These are phyloP conservation scores for Periglandula ipomoeae DNA, from an alignment of 2,329 filamentous ascomycete genomes.

Conservation along the genomic window DNA sequence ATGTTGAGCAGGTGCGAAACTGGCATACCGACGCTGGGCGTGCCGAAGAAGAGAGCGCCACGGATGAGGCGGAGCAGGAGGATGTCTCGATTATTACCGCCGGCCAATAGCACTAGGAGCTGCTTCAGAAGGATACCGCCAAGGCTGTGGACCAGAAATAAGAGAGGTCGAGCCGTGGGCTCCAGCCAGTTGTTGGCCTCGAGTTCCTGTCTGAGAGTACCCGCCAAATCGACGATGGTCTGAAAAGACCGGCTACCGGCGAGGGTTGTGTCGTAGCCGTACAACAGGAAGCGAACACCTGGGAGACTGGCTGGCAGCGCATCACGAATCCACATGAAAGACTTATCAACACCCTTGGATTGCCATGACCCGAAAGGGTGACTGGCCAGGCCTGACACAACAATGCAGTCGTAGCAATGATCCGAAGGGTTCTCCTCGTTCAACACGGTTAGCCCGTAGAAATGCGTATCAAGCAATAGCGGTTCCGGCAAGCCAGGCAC, in stretches of 20 bases:
- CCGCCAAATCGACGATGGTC: neutral
- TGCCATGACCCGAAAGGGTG: slow-evolving; percentile 11
- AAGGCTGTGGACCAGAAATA: neutral
- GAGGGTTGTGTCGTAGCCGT: neutral
- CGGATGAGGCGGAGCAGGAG: neutral
- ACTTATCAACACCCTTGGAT: slow-evolving; percentile 3
- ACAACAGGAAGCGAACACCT: neutral
- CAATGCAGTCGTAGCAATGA: too few species aligned
- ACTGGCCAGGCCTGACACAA: slow-evolving; percentile 6
- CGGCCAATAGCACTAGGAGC: neutral
- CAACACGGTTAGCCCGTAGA: too few species aligned
- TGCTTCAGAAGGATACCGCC: neutral
- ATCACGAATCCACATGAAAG: slow-evolving; percentile 10
- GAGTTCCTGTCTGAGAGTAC: neutral
- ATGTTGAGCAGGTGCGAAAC: neutral
- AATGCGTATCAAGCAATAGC: too few species aligned
- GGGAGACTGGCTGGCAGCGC: neutral
- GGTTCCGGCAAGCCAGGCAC: too few species aligned
- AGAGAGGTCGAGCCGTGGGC: neutral
- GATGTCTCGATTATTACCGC: neutral
- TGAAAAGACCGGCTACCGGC: neutral
- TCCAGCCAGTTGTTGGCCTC: too few species aligned
- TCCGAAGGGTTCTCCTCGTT: too few species aligned
- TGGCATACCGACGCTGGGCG: neutral
- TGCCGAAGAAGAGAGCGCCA: neutral